These are phyloP conservation scores for Glycine latifolia DNA, from an alignment of 306 rosid species.

Conservation along the genomic window DNA sequence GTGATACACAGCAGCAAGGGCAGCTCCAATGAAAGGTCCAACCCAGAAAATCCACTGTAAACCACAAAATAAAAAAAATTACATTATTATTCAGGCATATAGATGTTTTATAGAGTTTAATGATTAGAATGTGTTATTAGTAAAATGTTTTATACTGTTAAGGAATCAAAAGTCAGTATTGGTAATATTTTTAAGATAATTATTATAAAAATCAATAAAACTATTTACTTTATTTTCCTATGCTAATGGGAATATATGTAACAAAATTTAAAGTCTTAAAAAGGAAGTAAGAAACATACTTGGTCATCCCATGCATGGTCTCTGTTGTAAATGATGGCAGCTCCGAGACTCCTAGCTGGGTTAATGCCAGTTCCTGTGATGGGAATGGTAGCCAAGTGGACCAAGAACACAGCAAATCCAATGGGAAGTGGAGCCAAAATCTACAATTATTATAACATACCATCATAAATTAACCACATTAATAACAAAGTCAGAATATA, in stretches of 20 bases:
- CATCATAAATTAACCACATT: background rate
- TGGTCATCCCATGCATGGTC: conserved; percentile 84
- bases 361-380: conserved; percentile 91
- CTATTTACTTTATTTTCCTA: too few relatives aligned
- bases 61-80: background rate
- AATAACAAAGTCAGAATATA: background rate
- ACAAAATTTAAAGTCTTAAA: background rate
- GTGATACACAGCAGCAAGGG: conserved; percentile 90
- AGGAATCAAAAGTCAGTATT: too few relatives aligned
- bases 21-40: conserved; percentile 95
- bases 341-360: conserved; percentile 97
- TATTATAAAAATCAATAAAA: too few relatives aligned
- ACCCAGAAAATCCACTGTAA: conserved; percentile 97
- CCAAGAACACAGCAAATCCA: conserved; percentile 93
- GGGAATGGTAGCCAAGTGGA: conserved; percentile 95
- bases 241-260: background rate
- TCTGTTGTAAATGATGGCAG: conserved; percentile 83
- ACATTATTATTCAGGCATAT: background rate
- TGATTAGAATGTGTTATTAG: too few relatives aligned
- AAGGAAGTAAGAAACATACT: conserved; percentile 40
- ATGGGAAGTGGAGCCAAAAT: conserved; percentile 94
- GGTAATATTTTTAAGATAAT: too few relatives aligned
- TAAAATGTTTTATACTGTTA: too few relatives aligned
- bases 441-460: conserved; percentile 45
- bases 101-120: too few relatives aligned